Conservation (phyloP, 176 grass and related monocot genomes). For the Juncus effusus region DNA sequence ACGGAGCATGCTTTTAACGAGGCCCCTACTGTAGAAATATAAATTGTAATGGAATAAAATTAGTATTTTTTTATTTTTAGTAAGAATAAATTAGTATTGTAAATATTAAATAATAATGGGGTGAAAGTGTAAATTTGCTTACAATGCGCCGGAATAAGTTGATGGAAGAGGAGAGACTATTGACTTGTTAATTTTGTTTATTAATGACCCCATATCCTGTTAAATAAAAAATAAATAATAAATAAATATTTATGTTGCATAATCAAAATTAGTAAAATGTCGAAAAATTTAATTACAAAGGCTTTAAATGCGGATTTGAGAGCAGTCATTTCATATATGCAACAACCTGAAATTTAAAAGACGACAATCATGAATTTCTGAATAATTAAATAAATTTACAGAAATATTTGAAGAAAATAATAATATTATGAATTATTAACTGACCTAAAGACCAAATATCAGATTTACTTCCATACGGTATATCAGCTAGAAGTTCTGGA, state of each 20-base stretch:
- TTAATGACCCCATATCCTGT: constrained; percentile 90
- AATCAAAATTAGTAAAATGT: too few relatives aligned
- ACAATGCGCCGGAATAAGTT: constrained; percentile 82
- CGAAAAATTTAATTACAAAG: constrained; percentile 54
- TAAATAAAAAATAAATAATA: not conserved
- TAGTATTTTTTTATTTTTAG: not conserved
- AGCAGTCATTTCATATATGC: constrained; percentile 92
- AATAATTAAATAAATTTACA: not conserved
- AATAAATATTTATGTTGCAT: not conserved
- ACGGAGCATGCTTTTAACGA: constrained; percentile 89
- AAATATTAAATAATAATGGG: not conserved
- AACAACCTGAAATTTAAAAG: constrained; percentile 53
- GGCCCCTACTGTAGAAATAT: constrained; percentile 60
- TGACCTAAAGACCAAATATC: constrained; percentile 97
- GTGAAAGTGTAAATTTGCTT: constrained; percentile 32
- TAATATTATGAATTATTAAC: constrained; percentile 5
- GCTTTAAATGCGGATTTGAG: constrained; percentile 89
- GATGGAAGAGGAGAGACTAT: constrained; percentile 71
- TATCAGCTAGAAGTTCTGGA: constrained; percentile 98
- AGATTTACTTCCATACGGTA: constrained; percentile 97
- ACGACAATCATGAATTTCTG: not conserved
- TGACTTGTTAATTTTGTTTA: constrained; percentile 96
- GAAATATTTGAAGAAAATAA: not conserved
- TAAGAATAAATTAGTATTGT: not conserved
- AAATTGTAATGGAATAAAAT: not conserved